Evolutionary conservation across 2,329 filamentous ascomycete species (phyloP).

Genomic region (Periconia digitata): DNA sequence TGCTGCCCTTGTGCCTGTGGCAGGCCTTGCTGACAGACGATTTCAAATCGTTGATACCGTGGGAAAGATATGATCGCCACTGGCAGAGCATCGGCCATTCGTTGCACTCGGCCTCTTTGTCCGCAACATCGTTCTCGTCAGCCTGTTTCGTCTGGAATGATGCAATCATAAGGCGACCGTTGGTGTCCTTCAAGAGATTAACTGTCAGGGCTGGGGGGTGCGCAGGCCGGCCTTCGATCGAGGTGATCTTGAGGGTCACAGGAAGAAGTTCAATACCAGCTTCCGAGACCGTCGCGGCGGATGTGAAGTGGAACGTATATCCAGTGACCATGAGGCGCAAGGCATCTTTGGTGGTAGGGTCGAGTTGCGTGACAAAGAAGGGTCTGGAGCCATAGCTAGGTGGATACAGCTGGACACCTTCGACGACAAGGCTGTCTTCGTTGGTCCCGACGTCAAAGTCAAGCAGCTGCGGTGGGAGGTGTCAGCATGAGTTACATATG

Average conservation of each 20-base stretch:
- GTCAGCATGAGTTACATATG: too few species aligned
- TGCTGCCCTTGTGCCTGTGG: conserved; percentile 36
- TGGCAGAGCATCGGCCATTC: conserved; percentile 46
- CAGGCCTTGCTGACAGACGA: conserved; percentile 35
- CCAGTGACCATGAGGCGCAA: conserved; percentile 39
- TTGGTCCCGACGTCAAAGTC: conserved; percentile 39
- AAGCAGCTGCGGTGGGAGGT: conserved; percentile 29
- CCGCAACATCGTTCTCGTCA: conserved; percentile 18
- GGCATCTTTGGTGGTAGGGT: conserved; percentile 24
- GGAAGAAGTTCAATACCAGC: conserved; percentile 41
- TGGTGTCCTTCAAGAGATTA: conserved; percentile 40
- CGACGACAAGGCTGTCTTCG: conserved; percentile 35
- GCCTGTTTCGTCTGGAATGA: conserved; percentile 33
- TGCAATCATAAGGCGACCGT: conserved; percentile 42
- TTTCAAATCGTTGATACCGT: conserved; percentile 39
- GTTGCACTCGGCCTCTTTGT: conserved; percentile 35
- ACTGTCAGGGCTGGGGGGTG: conserved; percentile 37
- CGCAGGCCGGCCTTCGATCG: conserved; percentile 35
- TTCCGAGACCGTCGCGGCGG: conserved; percentile 38
- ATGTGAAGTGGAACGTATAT: conserved; percentile 38
- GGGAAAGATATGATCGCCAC: conserved; percentile 42
- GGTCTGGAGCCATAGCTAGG: conserved; percentile 35
- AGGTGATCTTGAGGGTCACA: conserved; percentile 40
- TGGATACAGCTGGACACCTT: conserved; percentile 43
- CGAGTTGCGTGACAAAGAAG: conserved; percentile 38